Conservation (phyloP, 371 early-diverging fungal genomes). For the Dentiscutata heterogama region DNA sequence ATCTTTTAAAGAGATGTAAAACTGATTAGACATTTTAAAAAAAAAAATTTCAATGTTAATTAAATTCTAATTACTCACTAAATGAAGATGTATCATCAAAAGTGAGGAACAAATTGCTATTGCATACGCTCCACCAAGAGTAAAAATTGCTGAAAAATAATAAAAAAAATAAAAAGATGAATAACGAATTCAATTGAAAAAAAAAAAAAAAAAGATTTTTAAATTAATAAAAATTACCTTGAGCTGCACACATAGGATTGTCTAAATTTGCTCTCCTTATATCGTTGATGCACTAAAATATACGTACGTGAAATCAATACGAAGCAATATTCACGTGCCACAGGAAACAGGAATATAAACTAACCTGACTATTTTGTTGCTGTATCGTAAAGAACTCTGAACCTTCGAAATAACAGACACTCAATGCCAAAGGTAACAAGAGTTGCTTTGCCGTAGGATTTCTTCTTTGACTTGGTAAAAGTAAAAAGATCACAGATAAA, state of each 20-base stretch:
- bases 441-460: constrained; percentile 20
- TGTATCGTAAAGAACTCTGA: constrained; percentile 20
- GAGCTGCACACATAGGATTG: neutral
- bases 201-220: neutral
- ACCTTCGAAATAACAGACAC: constrained; percentile 17
- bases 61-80: constrained; percentile 11
- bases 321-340: neutral
- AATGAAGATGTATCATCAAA: constrained; percentile 34
- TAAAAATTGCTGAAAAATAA: constrained; percentile 33
- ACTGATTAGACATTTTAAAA: neutral
- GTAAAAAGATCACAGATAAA: neutral
- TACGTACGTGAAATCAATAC: neutral
- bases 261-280: neutral
- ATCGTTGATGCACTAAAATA: neutral
- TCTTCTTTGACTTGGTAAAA: constrained; percentile 30
- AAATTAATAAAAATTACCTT: constrained; percentile 6
- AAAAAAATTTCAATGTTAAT: neutral
- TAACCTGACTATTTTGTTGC: constrained; percentile 19
- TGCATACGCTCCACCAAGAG: constrained; percentile 14
- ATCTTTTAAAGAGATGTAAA: neutral
- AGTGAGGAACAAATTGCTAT: constrained; percentile 10
- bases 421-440: constrained; percentile 32
- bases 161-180: neutral
- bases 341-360: too few species aligned
- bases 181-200: neutral